phyloP scores from a whole-genome alignment of 345 rosid genomes.

The Dimocarpus longan region DNA sequence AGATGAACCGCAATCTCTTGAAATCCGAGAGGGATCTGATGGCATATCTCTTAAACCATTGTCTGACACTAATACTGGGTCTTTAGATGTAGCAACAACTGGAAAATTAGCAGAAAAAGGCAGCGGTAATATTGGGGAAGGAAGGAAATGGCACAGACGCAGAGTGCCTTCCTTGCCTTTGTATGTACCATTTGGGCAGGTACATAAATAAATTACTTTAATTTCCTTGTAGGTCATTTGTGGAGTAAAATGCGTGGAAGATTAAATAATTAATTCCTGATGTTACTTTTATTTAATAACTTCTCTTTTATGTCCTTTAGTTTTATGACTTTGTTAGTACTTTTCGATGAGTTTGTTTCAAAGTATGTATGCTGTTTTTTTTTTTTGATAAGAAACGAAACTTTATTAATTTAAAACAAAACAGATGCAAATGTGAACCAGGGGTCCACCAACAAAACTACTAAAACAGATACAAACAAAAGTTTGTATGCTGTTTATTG shows the following conservation, averaged over 20 bases:
- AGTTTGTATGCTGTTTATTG: not conserved
- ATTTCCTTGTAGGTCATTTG: conserved; percentile 7
- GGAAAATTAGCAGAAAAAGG: conserved; percentile 47
- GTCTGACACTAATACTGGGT: conserved; percentile 40
- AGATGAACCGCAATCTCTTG: conserved; percentile 80
- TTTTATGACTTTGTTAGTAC: not conserved
- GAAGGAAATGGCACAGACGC: conserved; percentile 58
- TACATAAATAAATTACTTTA: conserved; percentile 27
- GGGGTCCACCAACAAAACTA: no score
- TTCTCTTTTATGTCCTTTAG: conserved; percentile 2
- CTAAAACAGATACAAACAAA: no score
- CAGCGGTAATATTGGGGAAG: conserved; percentile 38
- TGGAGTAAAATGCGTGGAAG: conserved; percentile 6
- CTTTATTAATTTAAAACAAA: no score
- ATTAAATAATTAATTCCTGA: not conserved
- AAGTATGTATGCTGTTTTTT: not conserved
- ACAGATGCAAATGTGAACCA: no score
- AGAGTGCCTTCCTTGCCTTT: conserved; percentile 86
- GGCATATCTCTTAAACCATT: conserved; percentile 90
- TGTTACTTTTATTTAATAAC: not conserved
- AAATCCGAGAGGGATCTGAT: conserved; percentile 94
- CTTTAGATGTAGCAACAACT: conserved; percentile 33
- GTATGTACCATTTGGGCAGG: conserved; percentile 97
- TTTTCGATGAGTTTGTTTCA: not conserved
- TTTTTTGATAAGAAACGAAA: no score